Evolutionary conservation across 139 green algal species (phyloP).

Genomic region (Spirogloea muscicola): DNA sequence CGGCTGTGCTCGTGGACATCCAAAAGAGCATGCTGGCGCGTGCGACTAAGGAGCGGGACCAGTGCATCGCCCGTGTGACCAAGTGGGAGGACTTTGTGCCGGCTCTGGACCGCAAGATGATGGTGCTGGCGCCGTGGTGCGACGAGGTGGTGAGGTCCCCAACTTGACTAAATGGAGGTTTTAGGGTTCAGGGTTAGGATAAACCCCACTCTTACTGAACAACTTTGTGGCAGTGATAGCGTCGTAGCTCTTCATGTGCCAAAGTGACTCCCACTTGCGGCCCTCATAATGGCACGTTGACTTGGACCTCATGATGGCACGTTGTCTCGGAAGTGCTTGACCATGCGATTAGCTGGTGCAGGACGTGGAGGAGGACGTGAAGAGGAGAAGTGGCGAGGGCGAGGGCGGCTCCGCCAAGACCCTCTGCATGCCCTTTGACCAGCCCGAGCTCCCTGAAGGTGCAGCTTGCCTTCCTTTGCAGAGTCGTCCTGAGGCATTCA

Average conservation of each 20-base stretch:
- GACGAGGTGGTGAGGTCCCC: constrained; percentile 60
- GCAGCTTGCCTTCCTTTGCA: no score
- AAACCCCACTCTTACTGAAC: no score
- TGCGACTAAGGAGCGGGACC: constrained; percentile 57
- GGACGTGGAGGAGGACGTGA: constrained; percentile 86
- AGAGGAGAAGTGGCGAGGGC: constrained; percentile 71
- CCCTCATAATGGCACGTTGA: no score
- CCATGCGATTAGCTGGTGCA: no score
- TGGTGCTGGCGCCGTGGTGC: constrained; percentile 89
- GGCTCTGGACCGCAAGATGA: constrained; percentile 82
- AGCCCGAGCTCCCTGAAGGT: constrained; percentile 77
- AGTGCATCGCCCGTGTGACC: constrained; percentile 62
- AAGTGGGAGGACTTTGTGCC: constrained; percentile 93
- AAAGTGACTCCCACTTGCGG: no score
- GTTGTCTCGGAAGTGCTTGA: no score
- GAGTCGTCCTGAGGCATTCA: no score
- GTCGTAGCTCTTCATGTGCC: no score
- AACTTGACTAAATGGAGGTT: no score
- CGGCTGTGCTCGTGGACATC: constrained; percentile 73
- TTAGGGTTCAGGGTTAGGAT: no score
- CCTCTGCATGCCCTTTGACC: constrained; percentile 91
- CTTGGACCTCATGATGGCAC: no score
- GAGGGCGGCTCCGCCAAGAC: constrained; percentile 89
- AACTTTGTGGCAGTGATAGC: no score
- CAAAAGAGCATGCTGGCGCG: constrained; percentile 77